Evolutionary conservation across 2,329 filamentous ascomycete species (phyloP).

Genomic region (Penicillium sp.): DNA sequence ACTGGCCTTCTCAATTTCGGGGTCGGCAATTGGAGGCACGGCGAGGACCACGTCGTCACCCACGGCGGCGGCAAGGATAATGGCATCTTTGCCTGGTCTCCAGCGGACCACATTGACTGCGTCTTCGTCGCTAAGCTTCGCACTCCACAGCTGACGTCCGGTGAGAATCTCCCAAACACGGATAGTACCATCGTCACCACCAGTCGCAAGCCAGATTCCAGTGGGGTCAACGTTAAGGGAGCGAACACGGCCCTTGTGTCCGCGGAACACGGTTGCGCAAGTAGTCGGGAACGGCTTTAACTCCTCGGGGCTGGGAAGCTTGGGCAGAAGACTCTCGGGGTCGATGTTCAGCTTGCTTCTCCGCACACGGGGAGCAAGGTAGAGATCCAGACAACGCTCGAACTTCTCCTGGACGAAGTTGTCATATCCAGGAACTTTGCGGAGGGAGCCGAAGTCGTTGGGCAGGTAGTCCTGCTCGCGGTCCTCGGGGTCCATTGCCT

Average conservation of each 20-base stretch:
- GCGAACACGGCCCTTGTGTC: slow-evolving; percentile 84
- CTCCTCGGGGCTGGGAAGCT: slow-evolving; percentile 88
- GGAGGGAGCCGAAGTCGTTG: slow-evolving; percentile 74
- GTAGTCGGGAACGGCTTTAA: slow-evolving; percentile 92
- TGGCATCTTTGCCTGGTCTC: slow-evolving; percentile 78
- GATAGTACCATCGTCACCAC: slow-evolving; percentile 90
- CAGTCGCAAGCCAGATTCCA: slow-evolving; percentile 82
- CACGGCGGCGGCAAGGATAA: slow-evolving; percentile 77
- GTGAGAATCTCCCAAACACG: slow-evolving; percentile 86
- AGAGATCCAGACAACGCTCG: slow-evolving; percentile 90
- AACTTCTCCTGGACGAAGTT: slow-evolving; percentile 93
- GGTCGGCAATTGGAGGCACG: slow-evolving; percentile 69
- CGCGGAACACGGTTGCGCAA: slow-evolving; percentile 80
- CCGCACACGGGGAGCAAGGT: slow-evolving; percentile 86
- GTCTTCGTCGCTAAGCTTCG: slow-evolving; percentile 71
- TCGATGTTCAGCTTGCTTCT: slow-evolving; percentile 97
- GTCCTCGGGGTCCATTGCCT: slow-evolving; percentile 83
- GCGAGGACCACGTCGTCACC: slow-evolving; percentile 85
- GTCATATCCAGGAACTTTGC: slow-evolving; percentile 89
- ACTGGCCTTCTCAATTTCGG: slow-evolving; percentile 70
- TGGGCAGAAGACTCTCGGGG: slow-evolving; percentile 85
- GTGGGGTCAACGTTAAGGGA: slow-evolving; percentile 81
- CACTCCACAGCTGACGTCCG: slow-evolving; percentile 83
- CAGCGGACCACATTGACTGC: slow-evolving; percentile 84
- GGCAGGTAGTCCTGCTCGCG: slow-evolving; percentile 86